A percentile compares a stretch with the other conserved stretches of the same genome.
Evolutionary conservation across 345 rosid genomes (phyloP).

Genomic region (Eucalyptus virginea): DNA sequence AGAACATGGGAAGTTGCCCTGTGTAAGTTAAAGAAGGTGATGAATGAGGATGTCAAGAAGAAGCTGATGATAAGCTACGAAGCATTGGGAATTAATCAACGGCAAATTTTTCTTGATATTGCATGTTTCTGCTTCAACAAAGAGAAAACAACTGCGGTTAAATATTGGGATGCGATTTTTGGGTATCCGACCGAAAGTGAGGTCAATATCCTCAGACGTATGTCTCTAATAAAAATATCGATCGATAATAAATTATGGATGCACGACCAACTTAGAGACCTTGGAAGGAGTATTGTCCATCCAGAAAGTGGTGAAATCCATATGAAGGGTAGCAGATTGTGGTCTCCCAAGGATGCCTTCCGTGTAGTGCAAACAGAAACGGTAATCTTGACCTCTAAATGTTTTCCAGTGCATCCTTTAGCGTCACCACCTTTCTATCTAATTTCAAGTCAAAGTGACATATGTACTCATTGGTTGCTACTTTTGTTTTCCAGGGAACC

Average conservation of each 20-base stretch:
- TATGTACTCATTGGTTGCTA: no score
- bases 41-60: not conserved
- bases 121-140: not conserved
- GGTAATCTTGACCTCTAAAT: no score
- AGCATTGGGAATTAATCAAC: fast-evolving
- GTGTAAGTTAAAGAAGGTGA: not conserved
- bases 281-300: not conserved
- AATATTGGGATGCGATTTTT: no score
- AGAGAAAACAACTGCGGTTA: not conserved
- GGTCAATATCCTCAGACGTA: not conserved
- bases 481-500: no score
- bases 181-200: not conserved
- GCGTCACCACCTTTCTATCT: no score
- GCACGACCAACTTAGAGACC: not conserved
- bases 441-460: no score
- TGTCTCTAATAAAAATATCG: not conserved
- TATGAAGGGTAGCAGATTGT: no score
- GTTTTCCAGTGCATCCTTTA: no score
- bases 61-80: not conserved
- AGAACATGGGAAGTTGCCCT: fast-evolving
- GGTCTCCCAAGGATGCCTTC: no score
- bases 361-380: no score
- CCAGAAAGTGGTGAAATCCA: not conserved
- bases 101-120: not conserved
- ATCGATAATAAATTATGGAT: not conserved